These are phyloP conservation scores for Melampsora larici-populina DNA, from an alignment of 1,284 basidiomycete genomes.

Conservation along the genomic window DNA sequence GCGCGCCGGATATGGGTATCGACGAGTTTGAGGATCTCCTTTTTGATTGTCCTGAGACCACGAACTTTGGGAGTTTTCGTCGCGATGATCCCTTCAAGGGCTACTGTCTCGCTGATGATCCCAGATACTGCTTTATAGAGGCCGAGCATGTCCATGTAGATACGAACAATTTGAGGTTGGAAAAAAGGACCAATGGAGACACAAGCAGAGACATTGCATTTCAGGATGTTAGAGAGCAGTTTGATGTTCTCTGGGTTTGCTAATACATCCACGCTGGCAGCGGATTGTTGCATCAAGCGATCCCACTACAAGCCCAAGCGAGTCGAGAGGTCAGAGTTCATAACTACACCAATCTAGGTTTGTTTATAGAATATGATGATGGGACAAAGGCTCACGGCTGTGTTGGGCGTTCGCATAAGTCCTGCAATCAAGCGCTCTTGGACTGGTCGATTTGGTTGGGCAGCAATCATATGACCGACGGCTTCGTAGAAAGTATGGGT, in stretches of 20 bases:
- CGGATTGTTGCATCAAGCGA: conserved; percentile 91
- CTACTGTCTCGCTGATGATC: conserved; percentile 93
- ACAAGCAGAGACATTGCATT: conserved; percentile 98
- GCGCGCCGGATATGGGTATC: conserved; percentile 97
- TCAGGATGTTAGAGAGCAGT: conserved; percentile 92
- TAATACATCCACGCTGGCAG: conserved; percentile 87
- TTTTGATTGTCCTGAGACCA: conserved; percentile 92
- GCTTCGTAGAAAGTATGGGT: conserved; percentile 65
- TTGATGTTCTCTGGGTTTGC: conserved; percentile 91
- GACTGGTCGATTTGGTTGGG: conserved; percentile 93
- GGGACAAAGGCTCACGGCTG: conserved; percentile 58
- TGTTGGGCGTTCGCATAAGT: conserved; percentile 96
- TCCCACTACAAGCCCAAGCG: conserved; percentile 64
- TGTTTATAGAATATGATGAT: neutral
- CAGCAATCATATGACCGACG: conserved; percentile 98
- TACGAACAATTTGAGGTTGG: conserved; percentile 87
- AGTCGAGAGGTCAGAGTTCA: conserved; percentile 3
- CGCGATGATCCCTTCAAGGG: conserved; percentile 70
- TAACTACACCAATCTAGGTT: neutral
- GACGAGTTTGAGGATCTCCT: conserved; percentile 91
- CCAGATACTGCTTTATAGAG: conserved; percentile 96
- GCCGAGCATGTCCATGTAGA: conserved; percentile 98
- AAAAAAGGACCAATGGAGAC: conserved; percentile 96
- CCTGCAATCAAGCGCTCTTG: conserved; percentile 93
- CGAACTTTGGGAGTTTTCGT: conserved; percentile 97